phyloP scores from a whole-genome alignment of 225 moss, liverwort and hornwort genomes.

The Marchantia polymorpha region DNA sequence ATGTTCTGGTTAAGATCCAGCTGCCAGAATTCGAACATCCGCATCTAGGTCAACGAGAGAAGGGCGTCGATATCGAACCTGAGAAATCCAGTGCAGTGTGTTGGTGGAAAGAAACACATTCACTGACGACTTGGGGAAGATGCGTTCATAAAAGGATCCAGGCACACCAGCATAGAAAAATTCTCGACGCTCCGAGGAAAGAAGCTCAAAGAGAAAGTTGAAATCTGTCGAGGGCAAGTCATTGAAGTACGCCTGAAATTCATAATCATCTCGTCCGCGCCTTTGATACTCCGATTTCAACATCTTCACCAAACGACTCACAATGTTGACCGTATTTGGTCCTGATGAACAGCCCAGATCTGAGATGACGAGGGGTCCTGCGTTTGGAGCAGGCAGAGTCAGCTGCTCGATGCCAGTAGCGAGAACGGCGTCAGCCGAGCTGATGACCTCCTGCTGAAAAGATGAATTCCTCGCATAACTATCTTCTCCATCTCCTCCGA shows the following conservation, averaged over 20 bases:
- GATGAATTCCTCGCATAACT: constrained; percentile 19
- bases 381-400: background rate
- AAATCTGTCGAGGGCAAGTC: constrained; percentile 63
- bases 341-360: constrained; percentile 56
- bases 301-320: constrained; percentile 24
- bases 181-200: constrained; percentile 7
- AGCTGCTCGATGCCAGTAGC: background rate
- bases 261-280: constrained; percentile 10
- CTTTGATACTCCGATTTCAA: constrained; percentile 22
- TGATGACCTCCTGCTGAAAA: background rate
- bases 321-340: constrained; percentile 34
- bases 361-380: constrained; percentile 21
- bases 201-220: constrained; percentile 47
- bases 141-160: constrained; percentile 44
- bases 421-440: background rate
- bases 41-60: background rate
- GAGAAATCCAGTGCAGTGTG: constrained; percentile 57
- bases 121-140: constrained; percentile 43
- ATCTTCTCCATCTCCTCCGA: constrained; percentile 12
- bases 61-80: constrained; percentile 30
- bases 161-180: constrained; percentile 50
- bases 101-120: constrained; percentile 47
- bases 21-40: background rate
- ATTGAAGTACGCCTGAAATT: constrained; percentile 53
- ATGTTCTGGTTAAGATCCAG: background rate